Conservation (phyloP, 2,329 filamentous ascomycete genomes). For the Diaporthe humulicola region DNA sequence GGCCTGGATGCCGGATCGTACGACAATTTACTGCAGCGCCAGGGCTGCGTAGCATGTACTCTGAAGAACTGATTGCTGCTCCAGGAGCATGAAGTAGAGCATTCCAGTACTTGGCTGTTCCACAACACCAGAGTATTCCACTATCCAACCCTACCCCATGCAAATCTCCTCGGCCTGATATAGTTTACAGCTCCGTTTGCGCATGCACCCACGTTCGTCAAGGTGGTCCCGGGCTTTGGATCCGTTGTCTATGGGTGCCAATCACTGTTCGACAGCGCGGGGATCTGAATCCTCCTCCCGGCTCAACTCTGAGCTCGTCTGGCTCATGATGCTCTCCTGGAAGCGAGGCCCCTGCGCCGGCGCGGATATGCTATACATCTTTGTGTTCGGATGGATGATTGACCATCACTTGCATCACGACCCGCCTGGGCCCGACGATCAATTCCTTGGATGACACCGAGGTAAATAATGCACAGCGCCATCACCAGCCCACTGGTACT, state of each 20-base stretch:
- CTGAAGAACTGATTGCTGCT: neutral
- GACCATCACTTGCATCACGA: slow-evolving; percentile 4
- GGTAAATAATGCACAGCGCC: neutral
- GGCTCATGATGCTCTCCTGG: neutral
- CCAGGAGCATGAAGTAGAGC: neutral
- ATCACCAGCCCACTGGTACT: neutral
- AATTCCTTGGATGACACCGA: neutral
- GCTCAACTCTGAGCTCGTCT: neutral
- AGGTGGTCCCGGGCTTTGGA: neutral
- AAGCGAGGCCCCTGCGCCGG: neutral
- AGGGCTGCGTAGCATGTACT: neutral
- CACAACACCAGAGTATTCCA: neutral
- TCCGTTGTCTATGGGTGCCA: neutral
- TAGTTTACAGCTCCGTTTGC: neutral
- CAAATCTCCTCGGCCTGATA: neutral
- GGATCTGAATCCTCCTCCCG: neutral
- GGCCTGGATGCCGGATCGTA: neutral
- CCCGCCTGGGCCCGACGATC: neutral
- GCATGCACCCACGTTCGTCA: neutral
- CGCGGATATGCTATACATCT: neutral
- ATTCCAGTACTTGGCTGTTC: neutral
- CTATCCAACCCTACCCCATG: neutral
- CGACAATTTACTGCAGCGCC: neutral
- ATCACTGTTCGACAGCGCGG: neutral
- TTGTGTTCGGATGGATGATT: neutral